A percentile compares a stretch with the other conserved stretches of the same genome.
Evolutionary conservation across 2,329 filamentous ascomycete genomes (phyloP).

Genomic region (Botrytis cinerea): DNA sequence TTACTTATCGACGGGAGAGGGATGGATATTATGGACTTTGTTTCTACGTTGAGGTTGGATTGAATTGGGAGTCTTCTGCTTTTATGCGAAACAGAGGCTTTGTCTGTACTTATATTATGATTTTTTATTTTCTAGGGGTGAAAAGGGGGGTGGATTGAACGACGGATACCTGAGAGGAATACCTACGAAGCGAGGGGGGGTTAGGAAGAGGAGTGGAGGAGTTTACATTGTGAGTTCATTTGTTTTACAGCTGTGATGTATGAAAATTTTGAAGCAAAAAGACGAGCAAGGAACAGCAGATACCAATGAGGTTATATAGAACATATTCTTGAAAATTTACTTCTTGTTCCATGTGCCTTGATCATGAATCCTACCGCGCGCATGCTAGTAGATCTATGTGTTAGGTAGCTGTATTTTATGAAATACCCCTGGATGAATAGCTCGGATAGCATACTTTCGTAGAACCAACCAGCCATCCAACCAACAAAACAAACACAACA

Average conservation of each 20-base stretch:
- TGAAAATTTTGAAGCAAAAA: not conserved
- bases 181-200: not conserved
- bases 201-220: not conserved
- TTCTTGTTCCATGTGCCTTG: not conserved
- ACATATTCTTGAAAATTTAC: not conserved
- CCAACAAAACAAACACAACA: not conserved
- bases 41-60: not conserved
- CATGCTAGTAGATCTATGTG: not conserved
- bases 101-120: constrained; percentile 18
- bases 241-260: not conserved
- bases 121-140: not conserved
- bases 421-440: not conserved
- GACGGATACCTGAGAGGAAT: constrained; percentile 9
- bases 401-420: not conserved
- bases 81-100: not conserved
- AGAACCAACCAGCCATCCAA: not conserved
- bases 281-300: not conserved
- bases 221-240: constrained; percentile 1
- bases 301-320: not conserved
- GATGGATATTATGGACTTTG: not conserved
- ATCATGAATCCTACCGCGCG: not conserved
- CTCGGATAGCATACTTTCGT: not conserved
- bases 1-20: not conserved
- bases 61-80: constrained; percentile 1
- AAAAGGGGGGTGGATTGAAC: not conserved